Evolutionary conservation across 2,329 filamentous ascomycete genomes (phyloP).

Genomic region (Ophiocordyceps camponoti-floridani): DNA sequence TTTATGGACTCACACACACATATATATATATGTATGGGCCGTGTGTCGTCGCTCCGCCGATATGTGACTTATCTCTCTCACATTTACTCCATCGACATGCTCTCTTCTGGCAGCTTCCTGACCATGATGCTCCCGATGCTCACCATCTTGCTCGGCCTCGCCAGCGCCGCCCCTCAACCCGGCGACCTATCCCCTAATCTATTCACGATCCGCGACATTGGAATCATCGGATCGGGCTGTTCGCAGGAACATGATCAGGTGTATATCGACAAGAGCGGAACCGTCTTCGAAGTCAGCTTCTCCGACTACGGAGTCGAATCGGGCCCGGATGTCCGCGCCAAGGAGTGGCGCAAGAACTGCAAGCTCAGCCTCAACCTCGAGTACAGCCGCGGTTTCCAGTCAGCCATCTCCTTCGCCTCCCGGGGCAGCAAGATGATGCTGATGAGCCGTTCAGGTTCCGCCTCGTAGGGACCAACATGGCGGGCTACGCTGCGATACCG

Average conservation of each 20-base stretch:
- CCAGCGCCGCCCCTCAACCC: conserved; percentile 1
- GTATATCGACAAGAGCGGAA: conserved; percentile 8
- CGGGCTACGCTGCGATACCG: not conserved
- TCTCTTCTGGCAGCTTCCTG: no score
- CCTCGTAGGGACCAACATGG: not conserved
- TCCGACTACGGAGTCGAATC: conserved; percentile 9
- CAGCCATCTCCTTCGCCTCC: not conserved
- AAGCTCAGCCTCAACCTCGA: conserved; percentile 10
- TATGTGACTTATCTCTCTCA: no score
- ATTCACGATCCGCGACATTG: conserved; percentile 7
- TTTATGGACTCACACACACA: no score
- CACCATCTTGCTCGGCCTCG: conserved; percentile 1
- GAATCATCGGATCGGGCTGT: conserved; percentile 9
- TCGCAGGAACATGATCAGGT: conserved; percentile 8
- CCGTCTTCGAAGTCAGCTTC: conserved; percentile 10
- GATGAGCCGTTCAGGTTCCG: not conserved
- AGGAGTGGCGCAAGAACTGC: conserved; percentile 11
- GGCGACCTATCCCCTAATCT: not conserved
- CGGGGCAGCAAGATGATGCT: not conserved
- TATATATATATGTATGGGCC: no score
- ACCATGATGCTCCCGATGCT: not conserved
- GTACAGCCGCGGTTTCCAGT: conserved; percentile 10
- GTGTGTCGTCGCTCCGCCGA: no score
- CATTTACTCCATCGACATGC: no score
- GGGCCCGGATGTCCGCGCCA: conserved; percentile 6